phyloP scores from a whole-genome alignment of 805 yeast species.

The Ogataea parapolymorpha region DNA sequence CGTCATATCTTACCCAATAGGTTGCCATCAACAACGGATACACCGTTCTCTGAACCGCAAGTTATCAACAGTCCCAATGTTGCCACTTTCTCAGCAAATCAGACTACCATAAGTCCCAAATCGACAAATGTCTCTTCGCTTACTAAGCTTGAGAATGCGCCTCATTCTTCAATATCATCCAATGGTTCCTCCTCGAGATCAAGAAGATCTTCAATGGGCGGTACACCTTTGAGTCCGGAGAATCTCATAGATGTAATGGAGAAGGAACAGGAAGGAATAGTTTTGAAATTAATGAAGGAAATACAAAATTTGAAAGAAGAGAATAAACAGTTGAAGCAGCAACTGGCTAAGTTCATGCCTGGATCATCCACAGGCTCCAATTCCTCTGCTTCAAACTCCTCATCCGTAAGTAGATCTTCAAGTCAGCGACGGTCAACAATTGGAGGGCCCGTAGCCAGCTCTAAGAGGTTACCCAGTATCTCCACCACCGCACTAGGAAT shows the following conservation, averaged over 20 bases:
- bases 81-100: constrained; percentile 6
- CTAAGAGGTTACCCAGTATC: constrained; percentile 21
- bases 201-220: constrained; percentile 18
- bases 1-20: constrained; percentile 24
- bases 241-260: constrained; percentile 61
- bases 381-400: constrained; percentile 20
- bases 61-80: constrained; percentile 19
- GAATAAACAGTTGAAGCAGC: constrained; percentile 39
- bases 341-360: constrained; percentile 22
- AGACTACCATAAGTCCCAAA: constrained; percentile 12
- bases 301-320: constrained; percentile 53
- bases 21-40: constrained; percentile 21
- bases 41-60: constrained; percentile 12
- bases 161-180: constrained; percentile 23
- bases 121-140: constrained; percentile 10
- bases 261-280: constrained; percentile 73
- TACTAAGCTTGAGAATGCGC: constrained; percentile 14
- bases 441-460: constrained; percentile 22
- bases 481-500: constrained; percentile 7
- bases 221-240: constrained; percentile 35
- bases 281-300: constrained; percentile 61
- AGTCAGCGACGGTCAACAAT: constrained; percentile 27
- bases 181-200: constrained; percentile 20
- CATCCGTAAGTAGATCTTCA: constrained; percentile 21
- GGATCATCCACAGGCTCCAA: constrained; percentile 13